Evolutionary conservation across 192 early-diverging fungal genomes (phyloP).

Genomic region (Coemansia sp.): DNA sequence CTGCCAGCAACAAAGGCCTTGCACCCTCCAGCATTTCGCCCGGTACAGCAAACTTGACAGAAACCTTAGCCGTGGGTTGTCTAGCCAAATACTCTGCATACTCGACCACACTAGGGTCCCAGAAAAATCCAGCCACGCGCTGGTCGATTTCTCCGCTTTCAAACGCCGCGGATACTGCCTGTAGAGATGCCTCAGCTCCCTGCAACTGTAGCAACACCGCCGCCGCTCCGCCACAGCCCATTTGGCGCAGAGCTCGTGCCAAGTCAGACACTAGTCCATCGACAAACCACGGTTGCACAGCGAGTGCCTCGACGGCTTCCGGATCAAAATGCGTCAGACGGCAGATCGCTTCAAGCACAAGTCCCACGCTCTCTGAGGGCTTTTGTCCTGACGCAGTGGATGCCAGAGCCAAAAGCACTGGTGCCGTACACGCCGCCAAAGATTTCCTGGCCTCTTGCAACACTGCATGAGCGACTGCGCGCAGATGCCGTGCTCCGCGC

Average conservation of each 20-base stretch:
- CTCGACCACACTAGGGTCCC: conserved; percentile 43
- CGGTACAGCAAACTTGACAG: conserved; percentile 18
- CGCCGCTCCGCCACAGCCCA: conserved; percentile 26
- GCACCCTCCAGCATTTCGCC: conserved; percentile 7
- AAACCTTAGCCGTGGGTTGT: neutral
- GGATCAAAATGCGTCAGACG: conserved; percentile 10
- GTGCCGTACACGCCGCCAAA: too few species aligned
- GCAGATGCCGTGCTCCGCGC: neutral
- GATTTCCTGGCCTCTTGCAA: too few species aligned
- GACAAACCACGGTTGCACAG: conserved; percentile 18
- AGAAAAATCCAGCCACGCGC: conserved; percentile 26
- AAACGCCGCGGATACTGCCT: conserved; percentile 30
- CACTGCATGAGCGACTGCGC: neutral
- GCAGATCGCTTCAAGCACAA: conserved; percentile 24
- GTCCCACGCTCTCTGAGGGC: too few species aligned
- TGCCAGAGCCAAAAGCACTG: too few species aligned
- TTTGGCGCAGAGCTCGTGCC: conserved; percentile 8
- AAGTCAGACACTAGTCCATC: conserved; percentile 7
- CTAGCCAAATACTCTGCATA: conserved; percentile 33
- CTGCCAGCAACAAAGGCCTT: conserved; percentile 15
- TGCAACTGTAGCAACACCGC: conserved; percentile 34
- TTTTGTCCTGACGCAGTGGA: too few species aligned
- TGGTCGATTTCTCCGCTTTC: conserved; percentile 18
- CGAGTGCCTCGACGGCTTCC: conserved; percentile 1
- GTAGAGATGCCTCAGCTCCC: conserved; percentile 14